A percentile compares a stretch with the other conserved stretches of the same genome.
phyloP scores from a whole-genome alignment of 179 eudicot species.

The Heliamphora pulchella region DNA sequence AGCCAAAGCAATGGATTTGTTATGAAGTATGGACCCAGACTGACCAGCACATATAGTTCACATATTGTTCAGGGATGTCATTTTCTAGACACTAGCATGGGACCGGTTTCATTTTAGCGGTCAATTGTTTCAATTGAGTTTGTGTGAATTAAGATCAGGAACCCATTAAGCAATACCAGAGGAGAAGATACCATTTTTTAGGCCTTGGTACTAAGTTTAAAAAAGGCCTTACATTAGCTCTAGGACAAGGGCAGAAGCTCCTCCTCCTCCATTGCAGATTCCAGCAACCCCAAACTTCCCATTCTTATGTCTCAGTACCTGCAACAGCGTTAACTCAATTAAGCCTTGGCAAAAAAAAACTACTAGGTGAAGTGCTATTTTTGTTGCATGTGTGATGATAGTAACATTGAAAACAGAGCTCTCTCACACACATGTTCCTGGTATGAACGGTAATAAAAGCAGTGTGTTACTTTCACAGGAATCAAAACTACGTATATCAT shows the following conservation, averaged over 20 bases:
- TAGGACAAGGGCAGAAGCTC: conserved; percentile 78
- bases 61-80: not conserved
- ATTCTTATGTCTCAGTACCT: conserved; percentile 64
- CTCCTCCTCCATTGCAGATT: conserved; percentile 94
- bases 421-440: not conserved
- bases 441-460: not conserved
- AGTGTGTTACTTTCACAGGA: not conserved
- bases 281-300: conserved; percentile 76
- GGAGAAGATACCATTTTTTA: not conserved
- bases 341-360: not conserved
- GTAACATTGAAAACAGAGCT: not conserved
- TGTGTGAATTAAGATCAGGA: not conserved
- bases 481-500: not conserved
- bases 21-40: not conserved
- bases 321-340: conserved; percentile 19
- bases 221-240: conserved; percentile 56
- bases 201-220: not conserved
- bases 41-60: not conserved
- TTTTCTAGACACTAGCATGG: not conserved
- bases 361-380: too few relatives aligned
- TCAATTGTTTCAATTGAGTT: not conserved
- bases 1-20: not conserved
- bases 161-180: not conserved
- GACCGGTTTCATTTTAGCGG: not conserved
- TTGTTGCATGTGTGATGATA: not conserved